Evolutionary conservation across 2,329 filamentous ascomycete species (phyloP).

Genomic region (Ramularia endophylla): DNA sequence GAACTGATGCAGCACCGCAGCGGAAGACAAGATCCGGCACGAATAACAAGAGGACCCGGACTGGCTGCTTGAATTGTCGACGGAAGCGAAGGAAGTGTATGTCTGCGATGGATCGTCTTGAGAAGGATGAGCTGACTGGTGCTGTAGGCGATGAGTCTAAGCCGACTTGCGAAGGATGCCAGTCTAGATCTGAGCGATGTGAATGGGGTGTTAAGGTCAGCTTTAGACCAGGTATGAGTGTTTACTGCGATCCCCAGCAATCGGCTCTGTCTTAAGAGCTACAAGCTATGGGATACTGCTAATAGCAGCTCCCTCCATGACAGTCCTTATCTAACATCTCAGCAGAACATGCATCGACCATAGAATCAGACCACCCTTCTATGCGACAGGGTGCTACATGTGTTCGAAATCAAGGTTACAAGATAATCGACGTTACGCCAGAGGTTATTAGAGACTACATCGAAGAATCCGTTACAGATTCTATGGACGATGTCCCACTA

Average conservation of each 20-base stretch:
- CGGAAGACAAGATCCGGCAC: slow-evolving; percentile 20
- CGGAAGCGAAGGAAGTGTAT: slow-evolving; percentile 29
- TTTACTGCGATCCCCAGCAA: no score
- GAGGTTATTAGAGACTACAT: slow-evolving; percentile 28
- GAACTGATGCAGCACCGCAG: slow-evolving; percentile 7
- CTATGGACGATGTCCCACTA: no score
- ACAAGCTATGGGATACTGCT: no score
- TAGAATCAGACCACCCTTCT: slow-evolving; percentile 27
- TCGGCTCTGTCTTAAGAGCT: no score
- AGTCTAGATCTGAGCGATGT: slow-evolving; percentile 25
- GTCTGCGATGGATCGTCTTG: slow-evolving; percentile 1
- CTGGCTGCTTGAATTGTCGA: slow-evolving; percentile 31
- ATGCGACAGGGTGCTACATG: slow-evolving; percentile 21
- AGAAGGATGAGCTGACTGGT: background rate
- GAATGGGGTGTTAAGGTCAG: slow-evolving; percentile 28
- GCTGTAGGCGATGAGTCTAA: slow-evolving; percentile 26
- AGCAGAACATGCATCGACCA: slow-evolving; percentile 23
- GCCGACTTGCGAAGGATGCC: slow-evolving; percentile 28
- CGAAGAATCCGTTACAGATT: slow-evolving; percentile 17
- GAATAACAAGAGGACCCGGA: slow-evolving; percentile 27
- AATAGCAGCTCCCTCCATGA: no score
- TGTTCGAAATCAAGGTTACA: slow-evolving; percentile 14
- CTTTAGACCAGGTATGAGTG: slow-evolving; percentile 18
- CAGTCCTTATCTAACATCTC: no score
- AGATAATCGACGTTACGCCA: slow-evolving; percentile 28